These are phyloP conservation scores for Rutstroemia sp. DNA, from an alignment of 2,329 filamentous ascomycete species.

Conservation along the genomic window DNA sequence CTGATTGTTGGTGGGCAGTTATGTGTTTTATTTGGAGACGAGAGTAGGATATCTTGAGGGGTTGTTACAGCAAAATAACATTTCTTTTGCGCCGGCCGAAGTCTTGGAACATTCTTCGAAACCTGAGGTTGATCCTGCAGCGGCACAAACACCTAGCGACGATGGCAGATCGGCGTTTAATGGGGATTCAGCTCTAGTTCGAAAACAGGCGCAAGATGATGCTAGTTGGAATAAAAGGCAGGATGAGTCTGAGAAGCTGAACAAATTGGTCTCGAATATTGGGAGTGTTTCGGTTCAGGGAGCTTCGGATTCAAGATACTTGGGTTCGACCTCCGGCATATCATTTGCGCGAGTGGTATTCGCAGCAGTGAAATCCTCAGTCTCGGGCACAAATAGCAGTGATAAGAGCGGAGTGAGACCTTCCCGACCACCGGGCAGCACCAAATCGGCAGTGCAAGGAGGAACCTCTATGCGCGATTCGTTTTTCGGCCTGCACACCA, in stretches of 20 bases:
- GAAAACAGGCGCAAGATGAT: slow-evolving; percentile 23
- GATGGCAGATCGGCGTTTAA: slow-evolving; percentile 20
- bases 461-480: slow-evolving; percentile 87
- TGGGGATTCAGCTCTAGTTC: slow-evolving; percentile 10
- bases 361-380: slow-evolving; percentile 74
- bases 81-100: slow-evolving; percentile 64
- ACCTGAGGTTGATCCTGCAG: slow-evolving; percentile 25
- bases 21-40: slow-evolving; percentile 91
- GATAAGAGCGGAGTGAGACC: slow-evolving; percentile 57
- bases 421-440: slow-evolving; percentile 44
- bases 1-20: slow-evolving; percentile 42
- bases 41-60: slow-evolving; percentile 77
- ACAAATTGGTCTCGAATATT: slow-evolving; percentile 61
- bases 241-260: slow-evolving; percentile 53
- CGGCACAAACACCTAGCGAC: slow-evolving; percentile 25
- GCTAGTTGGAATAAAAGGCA: slow-evolving; percentile 35
- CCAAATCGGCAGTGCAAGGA: slow-evolving; percentile 32
- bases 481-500: slow-evolving; percentile 93
- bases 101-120: slow-evolving; percentile 58
- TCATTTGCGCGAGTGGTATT: slow-evolving; percentile 93
- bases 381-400: slow-evolving; percentile 52
- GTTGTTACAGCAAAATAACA: slow-evolving; percentile 59
- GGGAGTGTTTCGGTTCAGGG: slow-evolving; percentile 73
- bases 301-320: slow-evolving; percentile 69
- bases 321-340: slow-evolving; percentile 82